Percentiles rank a stretch among this genome's conserved stretches.
These are phyloP conservation scores for Tetradesmus lagerheimii DNA, from an alignment of 139 green algal species.

Conservation along the genomic window DNA sequence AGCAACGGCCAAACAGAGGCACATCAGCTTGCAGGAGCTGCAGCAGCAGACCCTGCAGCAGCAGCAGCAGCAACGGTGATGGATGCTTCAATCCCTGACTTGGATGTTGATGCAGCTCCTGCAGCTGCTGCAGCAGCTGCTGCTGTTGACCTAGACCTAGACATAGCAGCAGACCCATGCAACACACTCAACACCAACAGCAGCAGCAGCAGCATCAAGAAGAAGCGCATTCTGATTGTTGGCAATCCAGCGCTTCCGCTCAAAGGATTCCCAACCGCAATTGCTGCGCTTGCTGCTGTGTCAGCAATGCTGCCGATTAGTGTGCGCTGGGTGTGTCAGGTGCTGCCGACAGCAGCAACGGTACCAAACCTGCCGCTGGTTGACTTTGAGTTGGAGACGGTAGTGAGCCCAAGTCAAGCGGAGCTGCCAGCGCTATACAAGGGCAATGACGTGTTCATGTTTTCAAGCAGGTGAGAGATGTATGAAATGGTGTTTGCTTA, in stretches of 20 bases:
- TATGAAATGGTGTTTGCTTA: too few species aligned
- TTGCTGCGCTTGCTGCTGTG: conserved; percentile 61
- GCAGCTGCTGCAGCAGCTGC: conserved; percentile 7
- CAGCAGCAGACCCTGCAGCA: conserved; percentile 17
- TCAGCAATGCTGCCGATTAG: conserved; percentile 56
- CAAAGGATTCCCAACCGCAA: conserved; percentile 75
- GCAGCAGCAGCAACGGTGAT: background rate
- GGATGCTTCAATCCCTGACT: background rate
- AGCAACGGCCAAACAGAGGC: background rate
- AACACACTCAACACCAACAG: too few species aligned
- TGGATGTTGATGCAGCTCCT: background rate
- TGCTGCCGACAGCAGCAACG: conserved; percentile 45
- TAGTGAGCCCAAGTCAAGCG: conserved; percentile 56
- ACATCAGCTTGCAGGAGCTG: background rate
- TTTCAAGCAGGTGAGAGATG: conserved; percentile 58
- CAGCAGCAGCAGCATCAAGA: background rate
- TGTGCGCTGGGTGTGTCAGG: conserved; percentile 81
- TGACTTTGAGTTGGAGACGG: conserved; percentile 57
- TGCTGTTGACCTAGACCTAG: background rate
- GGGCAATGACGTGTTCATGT: conserved; percentile 74
- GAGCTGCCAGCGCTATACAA: conserved; percentile 71
- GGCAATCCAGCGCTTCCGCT: conserved; percentile 75
- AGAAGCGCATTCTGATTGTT: conserved; percentile 67
- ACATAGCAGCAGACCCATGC: background rate
- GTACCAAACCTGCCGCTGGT: conserved; percentile 47